A percentile compares a stretch with the other conserved stretches of the same genome.
These are phyloP conservation scores for Malassezia sympodialis DNA, from an alignment of 1,284 basidiomycete species.

Conservation along the genomic window DNA sequence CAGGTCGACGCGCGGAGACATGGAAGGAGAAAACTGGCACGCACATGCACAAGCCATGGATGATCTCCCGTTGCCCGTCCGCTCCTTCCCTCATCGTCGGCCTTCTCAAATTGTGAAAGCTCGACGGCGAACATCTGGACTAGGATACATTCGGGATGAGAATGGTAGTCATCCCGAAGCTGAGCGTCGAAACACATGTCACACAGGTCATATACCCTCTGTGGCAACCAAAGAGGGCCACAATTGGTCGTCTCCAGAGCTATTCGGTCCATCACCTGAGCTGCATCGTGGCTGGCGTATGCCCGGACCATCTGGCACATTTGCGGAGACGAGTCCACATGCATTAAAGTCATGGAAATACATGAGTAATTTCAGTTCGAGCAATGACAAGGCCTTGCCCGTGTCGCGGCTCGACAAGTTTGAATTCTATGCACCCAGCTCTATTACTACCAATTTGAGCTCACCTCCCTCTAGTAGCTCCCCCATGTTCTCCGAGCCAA, in stretches of 20 bases:
- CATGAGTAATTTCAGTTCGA: background rate
- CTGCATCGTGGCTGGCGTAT: background rate
- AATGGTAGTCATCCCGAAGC: background rate
- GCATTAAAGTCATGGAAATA: background rate
- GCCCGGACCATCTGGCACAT: background rate
- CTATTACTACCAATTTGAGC: background rate
- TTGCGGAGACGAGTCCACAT: background rate
- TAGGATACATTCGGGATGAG: background rate
- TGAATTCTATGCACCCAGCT: background rate
- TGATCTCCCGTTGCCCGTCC: background rate
- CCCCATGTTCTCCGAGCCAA: conserved; percentile 13
- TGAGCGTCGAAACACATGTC: background rate
- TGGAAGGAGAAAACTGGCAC: background rate
- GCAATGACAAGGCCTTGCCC: background rate
- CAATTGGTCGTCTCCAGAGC: background rate
- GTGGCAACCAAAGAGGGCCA: background rate
- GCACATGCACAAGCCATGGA: background rate
- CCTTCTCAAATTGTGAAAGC: background rate
- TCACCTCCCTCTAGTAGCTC: conserved; percentile 9
- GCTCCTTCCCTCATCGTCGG: background rate
- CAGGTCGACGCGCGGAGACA: background rate
- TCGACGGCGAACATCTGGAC: background rate
- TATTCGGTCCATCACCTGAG: background rate
- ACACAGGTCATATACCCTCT: background rate
- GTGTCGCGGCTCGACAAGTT: background rate